Base-by-base conservation (phyloP, 2,329 filamentous ascomycete species). In the Trichoderma koningii region DNA sequence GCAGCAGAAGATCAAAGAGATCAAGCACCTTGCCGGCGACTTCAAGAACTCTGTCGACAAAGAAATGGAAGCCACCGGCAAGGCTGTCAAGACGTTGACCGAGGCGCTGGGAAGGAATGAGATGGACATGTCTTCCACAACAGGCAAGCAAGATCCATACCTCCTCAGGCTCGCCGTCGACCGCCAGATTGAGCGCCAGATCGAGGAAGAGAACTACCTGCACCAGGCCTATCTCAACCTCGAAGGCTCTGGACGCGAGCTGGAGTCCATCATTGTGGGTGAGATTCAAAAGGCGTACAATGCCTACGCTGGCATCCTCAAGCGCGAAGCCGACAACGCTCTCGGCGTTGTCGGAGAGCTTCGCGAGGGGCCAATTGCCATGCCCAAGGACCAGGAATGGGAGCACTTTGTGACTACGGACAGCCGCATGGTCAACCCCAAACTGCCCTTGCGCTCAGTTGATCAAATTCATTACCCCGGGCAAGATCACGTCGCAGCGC, bases 211-310 rank as follows among this genome's bases (percentile, higher is more conserved):
- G 75, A 98, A 98, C 74, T 99, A 99, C 73, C 80, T 99, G 19
- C 95, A 98, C 74, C 86, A 93, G 90, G 95, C 95, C 10, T 97
- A 96, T 73, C 83, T 97, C 59, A 98, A 99, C 74, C 83, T 99
- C 15, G 95, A 99, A 76, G 91, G 87, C 70, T 98, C 95, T 17
- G 95, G 95, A 2, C 89, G 93, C 67, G 95, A 99, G 78, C 86
- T 99, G 2, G 95, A 99, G 78, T 91, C 92, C 0, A 98, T 99
- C 69, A 92, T 99, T 0, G 92, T 99, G 15, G 92, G 93, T 70
- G 95, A 99, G 77, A 96, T 99, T 48, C 95, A 99, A 74, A 98
- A 98, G 77, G 93, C 95, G 0, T 98, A 97, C 80, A 97, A 95
- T 72, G 93, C 93, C 2, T 92, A 97, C 71, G 91, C 93, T 26